Evolutionary conservation across 768 basidiomycete genomes (phyloP).

Genomic region (Russula dissimulans): DNA sequence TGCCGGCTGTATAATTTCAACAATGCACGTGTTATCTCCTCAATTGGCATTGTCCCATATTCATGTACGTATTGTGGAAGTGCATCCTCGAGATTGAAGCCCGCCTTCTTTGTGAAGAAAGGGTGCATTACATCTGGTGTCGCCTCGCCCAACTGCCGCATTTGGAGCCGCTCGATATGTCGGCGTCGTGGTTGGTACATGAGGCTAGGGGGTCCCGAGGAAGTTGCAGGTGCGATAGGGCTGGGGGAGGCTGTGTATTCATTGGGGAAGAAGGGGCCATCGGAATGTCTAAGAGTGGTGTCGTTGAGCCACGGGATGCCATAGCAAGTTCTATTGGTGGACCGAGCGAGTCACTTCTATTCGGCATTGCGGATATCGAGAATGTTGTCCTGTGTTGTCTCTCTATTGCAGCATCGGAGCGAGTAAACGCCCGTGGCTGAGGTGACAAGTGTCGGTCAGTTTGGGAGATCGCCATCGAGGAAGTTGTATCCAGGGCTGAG

Average conservation of each 20-base stretch:
- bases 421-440: neutral
- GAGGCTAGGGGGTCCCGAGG: slow-evolving; percentile 24
- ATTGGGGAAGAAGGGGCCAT: neutral
- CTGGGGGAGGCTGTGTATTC: slow-evolving; percentile 3
- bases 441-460: slow-evolving; percentile 2
- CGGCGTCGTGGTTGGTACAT: slow-evolving; percentile 50
- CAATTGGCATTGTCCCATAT: slow-evolving; percentile 73
- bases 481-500: neutral
- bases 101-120: slow-evolving; percentile 77
- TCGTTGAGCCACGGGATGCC: neutral
- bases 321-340: neutral
- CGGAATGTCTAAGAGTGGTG: neutral
- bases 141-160: slow-evolving; percentile 83
- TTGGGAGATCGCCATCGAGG: neutral
- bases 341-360: neutral
- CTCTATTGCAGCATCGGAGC: neutral
- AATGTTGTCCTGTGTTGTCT: slow-evolving; percentile 2
- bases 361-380: slow-evolving; percentile 12
- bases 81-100: slow-evolving; percentile 75
- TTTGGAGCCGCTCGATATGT: slow-evolving; percentile 68
- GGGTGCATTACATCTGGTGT: slow-evolving; percentile 84
- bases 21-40: slow-evolving; percentile 76
- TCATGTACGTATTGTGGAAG: slow-evolving; percentile 84
- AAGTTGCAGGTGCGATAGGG: slow-evolving; percentile 1
- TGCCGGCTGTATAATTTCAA: slow-evolving; percentile 72